Evolutionary conservation across 75 land plant species (phyloP).

Genomic region (Sequoia sempervirens): DNA sequence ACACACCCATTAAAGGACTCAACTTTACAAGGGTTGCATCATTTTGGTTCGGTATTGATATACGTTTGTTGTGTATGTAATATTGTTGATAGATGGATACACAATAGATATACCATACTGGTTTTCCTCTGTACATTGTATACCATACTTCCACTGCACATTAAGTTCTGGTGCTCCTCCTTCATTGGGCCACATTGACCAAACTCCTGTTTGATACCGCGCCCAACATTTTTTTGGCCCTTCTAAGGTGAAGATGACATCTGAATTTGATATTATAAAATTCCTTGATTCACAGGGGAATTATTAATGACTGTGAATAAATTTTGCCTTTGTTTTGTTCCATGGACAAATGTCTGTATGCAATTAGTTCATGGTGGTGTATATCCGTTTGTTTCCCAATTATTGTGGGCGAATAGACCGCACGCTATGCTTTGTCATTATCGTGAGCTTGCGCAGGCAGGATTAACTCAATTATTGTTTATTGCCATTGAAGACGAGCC

Average conservation of each 20-base stretch:
- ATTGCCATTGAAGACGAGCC: neutral
- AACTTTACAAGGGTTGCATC: neutral
- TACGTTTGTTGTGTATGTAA: neutral
- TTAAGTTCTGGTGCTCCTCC: neutral
- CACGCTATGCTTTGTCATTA: slow-evolving; percentile 1
- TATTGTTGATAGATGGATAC: neutral
- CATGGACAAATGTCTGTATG: neutral
- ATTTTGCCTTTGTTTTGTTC: neutral
- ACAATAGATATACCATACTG: neutral
- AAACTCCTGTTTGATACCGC: neutral
- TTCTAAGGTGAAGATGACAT: neutral
- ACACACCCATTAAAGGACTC: neutral
- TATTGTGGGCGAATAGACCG: neutral
- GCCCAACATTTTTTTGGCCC: neutral
- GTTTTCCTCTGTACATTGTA: neutral
- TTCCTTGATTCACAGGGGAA: neutral
- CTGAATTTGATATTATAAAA: neutral
- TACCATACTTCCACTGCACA: neutral
- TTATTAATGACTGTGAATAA: neutral
- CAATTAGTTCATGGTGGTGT: neutral
- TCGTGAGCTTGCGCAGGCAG: neutral
- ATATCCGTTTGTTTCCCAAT: neutral
- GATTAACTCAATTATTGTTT: neutral
- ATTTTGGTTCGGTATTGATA: neutral
- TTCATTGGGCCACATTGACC: neutral